Base-by-base conservation (phyloP, 2,329 filamentous ascomycete genomes). In the Sclerotinia minor region DNA sequence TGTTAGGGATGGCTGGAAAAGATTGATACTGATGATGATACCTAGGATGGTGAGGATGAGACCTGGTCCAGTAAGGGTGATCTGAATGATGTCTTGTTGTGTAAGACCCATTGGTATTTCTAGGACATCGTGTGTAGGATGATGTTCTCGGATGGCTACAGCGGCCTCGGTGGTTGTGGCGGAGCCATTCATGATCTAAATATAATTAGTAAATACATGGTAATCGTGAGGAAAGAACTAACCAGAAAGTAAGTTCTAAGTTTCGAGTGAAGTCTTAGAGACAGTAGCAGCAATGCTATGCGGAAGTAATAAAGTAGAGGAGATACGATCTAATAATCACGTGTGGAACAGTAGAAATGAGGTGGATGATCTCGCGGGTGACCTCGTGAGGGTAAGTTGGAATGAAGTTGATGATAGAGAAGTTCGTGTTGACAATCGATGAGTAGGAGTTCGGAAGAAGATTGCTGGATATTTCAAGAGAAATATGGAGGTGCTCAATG, bases 11-110 rank as follows among this genome's bases (percentile, higher is more conserved):
- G 82, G 79, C 44, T 83, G 80, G 55, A 85, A 72, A 67, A 83
- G 80, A 72, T 86, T 83, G 73, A 87, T 82, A 71, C 81, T 80
- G 45, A 83, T 71, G 50, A 86, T 80, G 67, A 88, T 79, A 26
- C 79, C 71, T 65, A 85, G 80, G 19, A 88, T 80, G 0, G 84
- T 86, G 64, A 87, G 74, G 52, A 75, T 41, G 3, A 77, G 71
- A 24, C 69, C 68, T 19, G 70, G 72, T n/a, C 76, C 76, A 15
- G 67, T 72, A 15, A 77, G 71, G 24, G 73, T 77, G 35, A 77
- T 70, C 52, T 72, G 70, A 29, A 77, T 67, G 35, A 76, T 65
- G 7, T 72, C 66, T 61, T 75, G 72, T 67, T 76, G 74, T 4
- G 70, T 72, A 29, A 75, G 63, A 41, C 68, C 69, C 38, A 71